Base-by-base conservation (phyloP, 768 basidiomycete genomes). In the Russula sp. region DNA sequence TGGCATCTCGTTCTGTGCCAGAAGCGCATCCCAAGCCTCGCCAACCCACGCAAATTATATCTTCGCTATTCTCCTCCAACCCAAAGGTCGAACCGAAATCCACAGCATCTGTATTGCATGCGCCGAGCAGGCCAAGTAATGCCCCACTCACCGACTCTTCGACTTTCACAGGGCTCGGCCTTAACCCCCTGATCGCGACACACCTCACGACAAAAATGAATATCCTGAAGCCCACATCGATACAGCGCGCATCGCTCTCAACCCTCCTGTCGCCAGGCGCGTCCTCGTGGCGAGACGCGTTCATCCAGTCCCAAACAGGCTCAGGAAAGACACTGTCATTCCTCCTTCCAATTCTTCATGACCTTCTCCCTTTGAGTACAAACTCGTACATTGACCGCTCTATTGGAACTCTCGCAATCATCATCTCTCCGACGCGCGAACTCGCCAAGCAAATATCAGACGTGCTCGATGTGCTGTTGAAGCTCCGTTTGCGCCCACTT, bases 381-480 rank as follows among this genome's bases (percentile, higher is more conserved):
- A 81, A 87, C n/a, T 94, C 93, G 5, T 96, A 91, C 71, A 96
- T 98, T 69, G 94, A 96, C 75, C 85, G 96, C 42, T 91, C 90
- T 0, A 91, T 98, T 71, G 96, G 96, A 30, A 98, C 96, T 2
- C 81, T 98, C 22, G 94, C 95, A 1, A 84, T 98, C 61, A 91
- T 98, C 66, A 90, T 98, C 61, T 94, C 91, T 2, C 96, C 96
- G 1, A 98, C 96, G 3, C 86, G 95, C 58, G 97, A 98, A 76
- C 82, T 98, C 16, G 97, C 96, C 2, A 92, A 93, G 72, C 97
- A 99, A 72, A 98, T 98, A 59, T 93, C 89, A 10, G 93, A 97
- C 70, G 95, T 98, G n/a, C 80, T 98, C 14, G 92, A 94, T 68
- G 78, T 80, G 18, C 75, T 98, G 7, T 80, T 98, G 5, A 83